phyloP scores from a whole-genome alignment of 2,329 filamentous ascomycete species.

The Neonectria hederae region DNA sequence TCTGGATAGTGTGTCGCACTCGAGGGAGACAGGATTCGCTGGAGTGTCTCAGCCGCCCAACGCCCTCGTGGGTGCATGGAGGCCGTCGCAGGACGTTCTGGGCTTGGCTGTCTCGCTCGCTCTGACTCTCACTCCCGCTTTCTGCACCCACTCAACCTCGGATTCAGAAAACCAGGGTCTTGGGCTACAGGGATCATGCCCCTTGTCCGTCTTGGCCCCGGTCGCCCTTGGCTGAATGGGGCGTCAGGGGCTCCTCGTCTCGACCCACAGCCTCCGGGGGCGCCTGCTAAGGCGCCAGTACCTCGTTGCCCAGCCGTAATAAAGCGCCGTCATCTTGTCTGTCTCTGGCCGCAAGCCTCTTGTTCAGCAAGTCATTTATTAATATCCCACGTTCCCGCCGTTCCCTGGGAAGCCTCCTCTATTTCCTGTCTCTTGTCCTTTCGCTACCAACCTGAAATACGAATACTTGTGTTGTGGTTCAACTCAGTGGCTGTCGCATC shows the following conservation, averaged over 20 bases:
- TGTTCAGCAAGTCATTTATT: slow-evolving; percentile 30
- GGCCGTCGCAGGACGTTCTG: background rate
- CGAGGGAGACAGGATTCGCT: slow-evolving; percentile 7
- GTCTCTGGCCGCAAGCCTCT: slow-evolving; percentile 10
- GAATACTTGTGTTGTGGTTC: slow-evolving; percentile 13
- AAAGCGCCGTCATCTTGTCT: slow-evolving; percentile 31
- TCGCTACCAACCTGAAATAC: slow-evolving; percentile 9
- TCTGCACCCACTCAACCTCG: slow-evolving; percentile 1
- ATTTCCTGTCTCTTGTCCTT: slow-evolving; percentile 10
- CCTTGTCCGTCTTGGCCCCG: slow-evolving; percentile 23
- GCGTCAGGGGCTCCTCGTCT: slow-evolving; percentile 35
- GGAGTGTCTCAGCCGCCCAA: slow-evolving; percentile 30
- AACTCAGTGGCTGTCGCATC: slow-evolving; percentile 29
- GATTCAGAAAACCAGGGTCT: slow-evolving; percentile 21
- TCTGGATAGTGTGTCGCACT: slow-evolving; percentile 30
- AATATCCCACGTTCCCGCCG: slow-evolving; percentile 25
- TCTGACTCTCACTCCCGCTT: background rate
- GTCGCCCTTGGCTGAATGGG: slow-evolving; percentile 25
- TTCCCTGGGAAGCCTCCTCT: background rate
- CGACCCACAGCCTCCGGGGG: slow-evolving; percentile 35
- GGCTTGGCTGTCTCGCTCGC: slow-evolving; percentile 12
- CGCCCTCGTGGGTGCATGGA: slow-evolving; percentile 18
- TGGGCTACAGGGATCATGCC: slow-evolving; percentile 18
- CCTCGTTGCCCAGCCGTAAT: slow-evolving; percentile 30
- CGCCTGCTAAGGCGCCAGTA: slow-evolving; percentile 27